Percentiles rank a stretch among this genome's conserved stretches.
These are phyloP conservation scores for Trichomonas vaginalis DNA, from an alignment of 208 protist species.

Conservation along the genomic window DNA sequence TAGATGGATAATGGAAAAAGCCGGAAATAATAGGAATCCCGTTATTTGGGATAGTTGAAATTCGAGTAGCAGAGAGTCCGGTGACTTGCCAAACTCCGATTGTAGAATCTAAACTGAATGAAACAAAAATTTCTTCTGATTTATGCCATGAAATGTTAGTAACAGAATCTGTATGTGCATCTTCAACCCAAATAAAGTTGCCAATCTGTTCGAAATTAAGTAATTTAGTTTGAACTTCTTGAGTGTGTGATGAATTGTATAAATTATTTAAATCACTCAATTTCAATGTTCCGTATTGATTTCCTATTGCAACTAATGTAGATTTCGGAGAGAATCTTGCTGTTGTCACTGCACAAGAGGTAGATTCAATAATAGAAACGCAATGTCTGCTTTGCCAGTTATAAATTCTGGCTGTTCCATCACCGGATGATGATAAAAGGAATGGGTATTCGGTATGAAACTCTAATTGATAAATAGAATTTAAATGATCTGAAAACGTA, in stretches of 20 bases:
- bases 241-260: background rate
- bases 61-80: conserved; percentile 49
- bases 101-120: conserved; percentile 80
- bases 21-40: conserved; percentile 86
- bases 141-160: conserved; percentile 95
- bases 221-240: background rate
- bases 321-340: conserved; percentile 47
- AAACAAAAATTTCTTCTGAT: conserved; percentile 71
- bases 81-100: conserved; percentile 80
- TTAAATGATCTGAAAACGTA: conserved; percentile 85
- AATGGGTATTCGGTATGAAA: conserved; percentile 61
- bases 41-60: conserved; percentile 66
- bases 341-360: conserved; percentile 97
- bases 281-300: conserved; percentile 91
- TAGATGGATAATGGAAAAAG: conserved; percentile 62
- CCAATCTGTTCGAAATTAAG: background rate
- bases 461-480: conserved; percentile 95
- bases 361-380: conserved; percentile 73
- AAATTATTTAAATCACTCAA: conserved; percentile 80
- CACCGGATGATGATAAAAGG: conserved; percentile 89
- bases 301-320: conserved; percentile 80
- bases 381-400: conserved; percentile 58
- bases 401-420: conserved; percentile 86
- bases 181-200: conserved; percentile 62
- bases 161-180: conserved; percentile 90